Percentiles rank a stretch among this genome's conserved stretches.
These are phyloP conservation scores for Mikania micrantha DNA, from an alignment of 129 eudicot genomes.

Conservation along the genomic window DNA sequence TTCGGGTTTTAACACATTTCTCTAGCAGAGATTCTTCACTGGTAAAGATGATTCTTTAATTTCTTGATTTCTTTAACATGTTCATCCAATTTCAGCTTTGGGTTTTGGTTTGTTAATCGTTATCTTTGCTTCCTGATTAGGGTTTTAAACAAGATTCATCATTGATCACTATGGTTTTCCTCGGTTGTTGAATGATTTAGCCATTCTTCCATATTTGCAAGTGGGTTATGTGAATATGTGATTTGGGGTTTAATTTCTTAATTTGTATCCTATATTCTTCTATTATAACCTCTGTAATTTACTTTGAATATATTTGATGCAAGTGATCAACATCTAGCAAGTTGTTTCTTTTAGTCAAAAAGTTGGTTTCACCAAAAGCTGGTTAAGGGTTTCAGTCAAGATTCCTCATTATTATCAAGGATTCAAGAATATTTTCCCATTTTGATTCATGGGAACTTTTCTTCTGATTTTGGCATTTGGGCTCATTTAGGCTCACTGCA, in stretches of 20 bases:
- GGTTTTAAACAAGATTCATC: constrained; percentile 2
- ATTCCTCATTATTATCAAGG: constrained; percentile 9
- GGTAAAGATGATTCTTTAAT: constrained; percentile 13
- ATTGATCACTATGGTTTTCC: not conserved
- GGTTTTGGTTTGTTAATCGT: not conserved
- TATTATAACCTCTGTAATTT: not conserved
- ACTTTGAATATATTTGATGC: constrained; percentile 4
- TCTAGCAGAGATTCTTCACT: constrained; percentile 16
- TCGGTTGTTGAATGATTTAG: not conserved
- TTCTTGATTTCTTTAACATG: not conserved
- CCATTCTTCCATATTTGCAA: not conserved
- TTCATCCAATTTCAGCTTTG: not conserved
- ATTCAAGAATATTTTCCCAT: not conserved
- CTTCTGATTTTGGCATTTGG: not conserved
- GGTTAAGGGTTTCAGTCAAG: constrained; percentile 16
- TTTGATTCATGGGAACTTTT: not conserved
- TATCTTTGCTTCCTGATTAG: constrained; percentile 17
- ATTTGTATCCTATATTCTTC: not conserved
- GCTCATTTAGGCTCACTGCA: not conserved
- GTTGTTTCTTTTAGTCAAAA: constrained; percentile 11
- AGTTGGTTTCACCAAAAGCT: constrained; percentile 14
- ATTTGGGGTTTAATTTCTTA: too few relatives aligned
- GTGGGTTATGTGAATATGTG: not conserved
- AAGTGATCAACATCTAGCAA: not conserved
- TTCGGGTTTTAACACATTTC: constrained; percentile 26